Evolutionary conservation across 305 asterid genomes (phyloP).

Genomic region (Petunia hybrid): DNA sequence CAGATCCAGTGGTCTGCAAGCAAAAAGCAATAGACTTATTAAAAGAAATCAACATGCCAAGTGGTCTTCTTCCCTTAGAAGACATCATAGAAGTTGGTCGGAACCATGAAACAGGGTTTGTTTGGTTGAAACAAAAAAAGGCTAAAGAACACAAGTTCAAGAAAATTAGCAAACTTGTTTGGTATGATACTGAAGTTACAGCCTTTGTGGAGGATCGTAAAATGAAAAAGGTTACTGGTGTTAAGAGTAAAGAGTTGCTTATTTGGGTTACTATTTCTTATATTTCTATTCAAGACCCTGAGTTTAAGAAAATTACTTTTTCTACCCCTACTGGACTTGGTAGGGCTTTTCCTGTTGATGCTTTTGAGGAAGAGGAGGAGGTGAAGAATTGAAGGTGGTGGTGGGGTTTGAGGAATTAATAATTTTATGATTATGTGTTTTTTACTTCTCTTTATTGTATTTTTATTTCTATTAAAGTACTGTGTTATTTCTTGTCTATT

Average conservation of each 20-base stretch:
- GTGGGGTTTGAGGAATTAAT: not conserved
- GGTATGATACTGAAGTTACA: constrained; percentile 78
- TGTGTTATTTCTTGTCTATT: not conserved
- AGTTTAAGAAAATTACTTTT: constrained; percentile 60
- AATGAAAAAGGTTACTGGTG: constrained; percentile 80
- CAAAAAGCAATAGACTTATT: constrained; percentile 67
- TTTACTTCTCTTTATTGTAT: not conserved
- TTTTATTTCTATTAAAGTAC: not conserved
- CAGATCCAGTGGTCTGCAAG: constrained; percentile 72
- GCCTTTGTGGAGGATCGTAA: constrained; percentile 73
- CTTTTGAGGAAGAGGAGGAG: constrained; percentile 65
- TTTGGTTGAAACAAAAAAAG: constrained; percentile 83
- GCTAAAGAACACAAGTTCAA: constrained; percentile 60
- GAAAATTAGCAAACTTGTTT: constrained; percentile 55
- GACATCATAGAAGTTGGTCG: constrained; percentile 66
- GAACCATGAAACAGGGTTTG: constrained; percentile 68
- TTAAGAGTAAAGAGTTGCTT: constrained; percentile 78
- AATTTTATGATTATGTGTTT: not conserved
- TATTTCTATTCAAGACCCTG: constrained; percentile 60
- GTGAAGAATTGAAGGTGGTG: constrained; percentile 35
- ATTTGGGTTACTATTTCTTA: constrained; percentile 70
- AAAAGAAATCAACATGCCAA: constrained; percentile 65
- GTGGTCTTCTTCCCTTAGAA: constrained; percentile 72
- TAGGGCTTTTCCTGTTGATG: constrained; percentile 63
- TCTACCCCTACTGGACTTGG: constrained; percentile 66